These are phyloP conservation scores for Aspergillus brasiliensis DNA, from an alignment of 2,329 filamentous ascomycete genomes.

Conservation along the genomic window DNA sequence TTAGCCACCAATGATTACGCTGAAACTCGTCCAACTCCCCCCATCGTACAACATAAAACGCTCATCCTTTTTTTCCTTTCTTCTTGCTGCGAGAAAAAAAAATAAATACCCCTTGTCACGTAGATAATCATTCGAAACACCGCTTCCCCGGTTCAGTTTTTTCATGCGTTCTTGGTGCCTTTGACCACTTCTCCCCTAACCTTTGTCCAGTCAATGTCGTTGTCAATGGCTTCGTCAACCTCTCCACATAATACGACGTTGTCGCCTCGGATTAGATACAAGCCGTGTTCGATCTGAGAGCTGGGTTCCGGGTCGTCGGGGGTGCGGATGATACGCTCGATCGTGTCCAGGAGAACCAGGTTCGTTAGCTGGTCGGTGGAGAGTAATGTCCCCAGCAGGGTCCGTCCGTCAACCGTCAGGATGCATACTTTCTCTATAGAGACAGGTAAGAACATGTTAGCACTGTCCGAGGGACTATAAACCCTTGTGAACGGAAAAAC, in stretches of 20 bases:
- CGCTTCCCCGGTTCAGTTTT: background rate
- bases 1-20: background rate
- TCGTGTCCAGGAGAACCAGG: constrained; percentile 77
- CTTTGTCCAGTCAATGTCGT: constrained; percentile 87
- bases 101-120: background rate
- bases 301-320: constrained; percentile 81
- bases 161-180: constrained; percentile 74
- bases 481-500: constrained; percentile 19
- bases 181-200: constrained; percentile 84
- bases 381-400: constrained; percentile 77
- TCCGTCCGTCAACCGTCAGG: constrained; percentile 89
- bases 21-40: constrained; percentile 4
- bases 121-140: background rate
- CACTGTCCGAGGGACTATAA: background rate
- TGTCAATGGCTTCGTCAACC: constrained; percentile 86
- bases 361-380: constrained; percentile 93
- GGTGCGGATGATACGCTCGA: constrained; percentile 87
- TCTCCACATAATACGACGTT: constrained; percentile 89
- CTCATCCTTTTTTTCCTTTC: background rate
- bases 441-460: background rate
- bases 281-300: constrained; percentile 76
- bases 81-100: background rate
- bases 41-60: constrained; percentile 5
- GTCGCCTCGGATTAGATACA: constrained; percentile 92
- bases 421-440: constrained; percentile 82